Evolutionary conservation across 2,329 filamentous ascomycete species (phyloP).

Genomic region (Aspergillus aculeatinus): DNA sequence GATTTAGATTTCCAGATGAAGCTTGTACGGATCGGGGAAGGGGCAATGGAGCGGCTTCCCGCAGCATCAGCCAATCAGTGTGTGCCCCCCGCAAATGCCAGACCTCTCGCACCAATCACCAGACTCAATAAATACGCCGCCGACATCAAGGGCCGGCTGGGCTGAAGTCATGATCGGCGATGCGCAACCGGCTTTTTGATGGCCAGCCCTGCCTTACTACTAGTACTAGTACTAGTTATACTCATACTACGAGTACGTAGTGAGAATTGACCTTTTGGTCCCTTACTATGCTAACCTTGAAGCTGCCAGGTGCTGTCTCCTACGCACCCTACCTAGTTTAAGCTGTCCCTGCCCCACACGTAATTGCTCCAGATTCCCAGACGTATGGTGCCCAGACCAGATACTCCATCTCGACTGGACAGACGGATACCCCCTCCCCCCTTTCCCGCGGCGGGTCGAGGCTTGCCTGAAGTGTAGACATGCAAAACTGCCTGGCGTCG

Average conservation of each 20-base stretch:
- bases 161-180: constrained; percentile 8
- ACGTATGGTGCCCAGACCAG: too few species aligned
- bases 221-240: background rate
- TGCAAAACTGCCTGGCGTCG: too few species aligned
- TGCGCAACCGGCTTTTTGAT: background rate
- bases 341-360: background rate
- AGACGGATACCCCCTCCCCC: too few species aligned
- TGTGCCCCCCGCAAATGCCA: background rate
- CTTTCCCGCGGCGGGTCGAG: too few species aligned
- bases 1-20: too few species aligned
- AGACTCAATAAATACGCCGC: background rate
- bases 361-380: background rate
- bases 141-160: background rate
- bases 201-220: background rate
- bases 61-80: background rate
- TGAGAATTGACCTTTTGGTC: too few species aligned
- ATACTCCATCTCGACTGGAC: too few species aligned
- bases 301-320: too few species aligned
- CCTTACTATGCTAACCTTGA: too few species aligned
- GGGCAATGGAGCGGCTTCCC: background rate
- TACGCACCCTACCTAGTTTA: background rate
- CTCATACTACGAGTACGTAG: too few species aligned
- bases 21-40: background rate
- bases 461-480: too few species aligned
- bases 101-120: background rate